phyloP scores from a whole-genome alignment of 2,329 filamentous ascomycete genomes.

The Blastomyces percursus region DNA sequence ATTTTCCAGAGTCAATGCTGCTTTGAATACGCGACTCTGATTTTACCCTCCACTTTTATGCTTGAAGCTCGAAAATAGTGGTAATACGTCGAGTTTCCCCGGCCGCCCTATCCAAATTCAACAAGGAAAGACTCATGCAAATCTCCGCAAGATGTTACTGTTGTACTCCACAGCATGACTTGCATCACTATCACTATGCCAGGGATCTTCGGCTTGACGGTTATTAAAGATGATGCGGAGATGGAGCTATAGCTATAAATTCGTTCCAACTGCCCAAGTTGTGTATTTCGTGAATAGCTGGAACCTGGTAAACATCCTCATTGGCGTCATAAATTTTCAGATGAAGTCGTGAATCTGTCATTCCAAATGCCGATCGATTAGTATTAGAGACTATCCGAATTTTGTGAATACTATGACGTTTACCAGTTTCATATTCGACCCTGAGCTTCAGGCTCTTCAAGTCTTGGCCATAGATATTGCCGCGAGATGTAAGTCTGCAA shows the following conservation, averaged over 20 bases:
- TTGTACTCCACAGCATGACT: background rate
- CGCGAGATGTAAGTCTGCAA: slow-evolving; percentile 56
- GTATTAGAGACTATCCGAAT: background rate
- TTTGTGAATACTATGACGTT: slow-evolving; percentile 10
- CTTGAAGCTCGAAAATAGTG: too few relatives aligned
- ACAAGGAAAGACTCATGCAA: background rate
- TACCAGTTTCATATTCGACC: slow-evolving; percentile 48
- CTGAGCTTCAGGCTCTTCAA: slow-evolving; percentile 41
- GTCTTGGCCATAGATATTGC: slow-evolving; percentile 48
- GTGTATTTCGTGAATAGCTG: background rate
- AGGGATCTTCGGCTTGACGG: background rate
- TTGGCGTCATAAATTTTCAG: slow-evolving; percentile 56
- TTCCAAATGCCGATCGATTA: slow-evolving; percentile 4
- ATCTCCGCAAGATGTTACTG: background rate
- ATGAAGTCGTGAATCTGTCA: slow-evolving; percentile 49
- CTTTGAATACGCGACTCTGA: too few relatives aligned
- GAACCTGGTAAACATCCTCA: slow-evolving; percentile 49
- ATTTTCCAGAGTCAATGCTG: too few relatives aligned
- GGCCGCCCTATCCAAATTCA: background rate
- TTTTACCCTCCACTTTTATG: too few relatives aligned
- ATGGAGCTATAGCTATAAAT: background rate
- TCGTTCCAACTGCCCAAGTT: background rate
- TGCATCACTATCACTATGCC: background rate
- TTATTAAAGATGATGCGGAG: background rate
- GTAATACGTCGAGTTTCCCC: background rate